Base-by-base conservation (phyloP, 2,329 filamentous ascomycete species). In the Basipetospora chlamydospora region DNA sequence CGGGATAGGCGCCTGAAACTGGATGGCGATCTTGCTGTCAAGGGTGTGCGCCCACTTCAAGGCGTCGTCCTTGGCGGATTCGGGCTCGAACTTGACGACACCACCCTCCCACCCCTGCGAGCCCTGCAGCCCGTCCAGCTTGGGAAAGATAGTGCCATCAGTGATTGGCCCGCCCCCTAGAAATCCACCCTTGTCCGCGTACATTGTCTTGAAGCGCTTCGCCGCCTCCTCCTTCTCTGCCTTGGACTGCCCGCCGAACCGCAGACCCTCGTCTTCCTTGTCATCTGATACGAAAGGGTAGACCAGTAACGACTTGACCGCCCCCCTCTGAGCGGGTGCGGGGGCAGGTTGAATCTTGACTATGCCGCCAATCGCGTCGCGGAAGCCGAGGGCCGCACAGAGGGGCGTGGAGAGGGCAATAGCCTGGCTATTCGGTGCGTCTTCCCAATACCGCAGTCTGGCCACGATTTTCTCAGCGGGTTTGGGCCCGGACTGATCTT, bases 211-310 rank as follows among this genome's bases (percentile, higher is more conserved):
- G 42, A 94, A 76, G 29, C 73, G 73, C 49, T 80, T 79, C 11
- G 73, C 64, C 3, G 77, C 75, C 45, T 86, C 84, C 49, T 93
- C 84, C 36, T 78, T 77, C 46, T 90, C 83, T 5, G 80, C 72
- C 47, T 84, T 83, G 1, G 84, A 82, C 47, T 94, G 85, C 11
- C 86, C 84, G 4, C 88, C 88, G 50, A 96, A 93, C 47, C 77
- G 85, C 16, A 95, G 64, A 0, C 79, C 80, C 31, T 78, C 68
- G 25, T 66, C 69, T 26, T 66, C 58, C 46, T 74, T 77, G 10
- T 11, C 28, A 3, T 65, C 59, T 16, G 59, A 57, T 3, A 73
- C 67, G 48, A 95, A 96, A 0, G 90, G 90, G 39, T 80, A 82
- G 2, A 98, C 63, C 46, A 82, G 87, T 40, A 96, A 59, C 4